These are phyloP conservation scores for Dothidotthia symphoricarpi DNA, from an alignment of 2,329 filamentous ascomycete species.

Conservation along the genomic window DNA sequence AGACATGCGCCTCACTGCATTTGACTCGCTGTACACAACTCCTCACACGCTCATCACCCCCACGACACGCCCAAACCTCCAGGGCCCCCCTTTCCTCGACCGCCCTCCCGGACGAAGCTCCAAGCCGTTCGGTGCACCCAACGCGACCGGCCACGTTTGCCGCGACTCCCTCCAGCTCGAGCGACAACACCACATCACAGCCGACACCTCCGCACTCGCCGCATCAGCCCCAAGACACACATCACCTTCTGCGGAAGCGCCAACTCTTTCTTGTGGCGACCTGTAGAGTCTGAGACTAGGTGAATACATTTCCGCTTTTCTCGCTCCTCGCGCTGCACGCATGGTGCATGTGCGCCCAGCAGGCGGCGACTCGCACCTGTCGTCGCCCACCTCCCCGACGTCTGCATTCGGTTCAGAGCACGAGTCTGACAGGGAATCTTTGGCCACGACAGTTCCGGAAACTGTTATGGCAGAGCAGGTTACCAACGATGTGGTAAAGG, in stretches of 20 bases:
- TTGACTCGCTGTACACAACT: conserved; percentile 19
- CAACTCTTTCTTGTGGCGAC: conserved; percentile 41
- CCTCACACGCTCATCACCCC: conserved; percentile 27
- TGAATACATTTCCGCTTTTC: conserved; percentile 35
- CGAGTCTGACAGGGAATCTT: conserved; percentile 34
- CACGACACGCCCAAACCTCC: conserved; percentile 32
- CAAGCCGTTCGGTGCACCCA: conserved; percentile 22
- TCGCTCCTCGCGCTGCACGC: conserved; percentile 17
- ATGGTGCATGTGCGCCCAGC: conserved; percentile 23
- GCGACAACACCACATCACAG: conserved; percentile 18
- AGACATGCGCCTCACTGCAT: conserved; percentile 17
- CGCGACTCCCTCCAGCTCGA: conserved; percentile 17
- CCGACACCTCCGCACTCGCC: conserved; percentile 36
- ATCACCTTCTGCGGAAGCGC: conserved; percentile 44
- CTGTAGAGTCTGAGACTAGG: conserved; percentile 42
- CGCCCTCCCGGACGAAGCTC: conserved; percentile 26
- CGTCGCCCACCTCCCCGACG: conserved; percentile 14
- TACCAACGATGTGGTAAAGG: conserved; percentile 69
- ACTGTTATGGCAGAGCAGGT: conserved; percentile 73
- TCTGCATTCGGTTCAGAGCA: too few species aligned
- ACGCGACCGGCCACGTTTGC: conserved; percentile 25
- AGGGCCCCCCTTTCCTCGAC: conserved; percentile 25
- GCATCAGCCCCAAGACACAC: conserved; percentile 32
- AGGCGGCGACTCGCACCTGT: conserved; percentile 20
- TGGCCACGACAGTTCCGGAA: conserved; percentile 48